Evolutionary conservation across 768 basidiomycete genomes (phyloP).

Genomic region (Lentinus brumalis): DNA sequence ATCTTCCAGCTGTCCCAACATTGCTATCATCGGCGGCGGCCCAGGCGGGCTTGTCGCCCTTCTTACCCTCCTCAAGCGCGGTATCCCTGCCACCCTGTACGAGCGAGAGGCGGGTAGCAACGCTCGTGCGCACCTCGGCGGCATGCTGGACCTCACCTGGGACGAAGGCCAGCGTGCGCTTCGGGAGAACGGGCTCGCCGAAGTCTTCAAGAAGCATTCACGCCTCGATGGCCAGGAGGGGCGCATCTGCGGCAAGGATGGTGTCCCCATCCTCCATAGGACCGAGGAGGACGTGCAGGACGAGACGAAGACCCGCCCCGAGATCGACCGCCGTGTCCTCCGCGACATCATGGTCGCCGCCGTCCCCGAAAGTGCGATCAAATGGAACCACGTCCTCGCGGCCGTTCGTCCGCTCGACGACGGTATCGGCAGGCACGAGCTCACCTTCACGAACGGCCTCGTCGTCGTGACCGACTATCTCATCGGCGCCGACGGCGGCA

Average conservation of each 20-base stretch:
- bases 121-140: neutral
- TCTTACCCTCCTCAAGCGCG: neutral
- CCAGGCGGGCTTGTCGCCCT: constrained; percentile 2
- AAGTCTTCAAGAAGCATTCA: neutral
- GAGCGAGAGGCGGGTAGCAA: neutral
- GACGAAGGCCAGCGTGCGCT: neutral
- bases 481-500: constrained; percentile 43
- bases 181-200: constrained; percentile 1
- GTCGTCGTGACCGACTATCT: constrained; percentile 22
- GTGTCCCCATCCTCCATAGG: neutral
- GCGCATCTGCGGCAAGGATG: neutral
- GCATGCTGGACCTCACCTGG: neutral
- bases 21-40: constrained; percentile 9
- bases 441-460: neutral
- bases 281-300: neutral
- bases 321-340: constrained; percentile 1
- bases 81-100: constrained; percentile 4
- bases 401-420: neutral
- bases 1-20: neutral
- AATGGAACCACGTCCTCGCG: neutral
- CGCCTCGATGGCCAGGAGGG: neutral
- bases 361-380: neutral
- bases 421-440: neutral
- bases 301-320: neutral
- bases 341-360: neutral